Evolutionary conservation across 2,329 filamentous ascomycete species (phyloP).

Genomic region (Alternaria sp.): DNA sequence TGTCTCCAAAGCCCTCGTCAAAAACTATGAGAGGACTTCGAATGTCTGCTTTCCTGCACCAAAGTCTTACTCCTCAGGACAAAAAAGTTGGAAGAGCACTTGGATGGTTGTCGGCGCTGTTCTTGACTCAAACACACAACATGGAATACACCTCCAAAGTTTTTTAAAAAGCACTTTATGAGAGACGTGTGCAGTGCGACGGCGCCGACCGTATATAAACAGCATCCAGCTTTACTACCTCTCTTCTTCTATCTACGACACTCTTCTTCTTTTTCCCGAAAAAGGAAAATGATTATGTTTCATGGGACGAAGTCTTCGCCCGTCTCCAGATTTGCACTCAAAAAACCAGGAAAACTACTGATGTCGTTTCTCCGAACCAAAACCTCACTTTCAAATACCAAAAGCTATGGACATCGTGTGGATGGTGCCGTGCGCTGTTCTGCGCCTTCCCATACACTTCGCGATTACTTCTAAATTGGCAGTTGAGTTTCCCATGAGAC

Average conservation of each 20-base stretch:
- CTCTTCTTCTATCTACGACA: not conserved
- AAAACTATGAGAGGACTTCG: too few relatives aligned
- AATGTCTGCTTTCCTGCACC: not conserved
- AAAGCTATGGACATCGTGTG: fast-evolving
- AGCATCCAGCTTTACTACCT: not conserved
- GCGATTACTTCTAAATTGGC: not conserved
- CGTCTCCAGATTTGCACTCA: not conserved
- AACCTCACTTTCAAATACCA: not conserved
- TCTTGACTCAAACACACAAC: fast-evolving
- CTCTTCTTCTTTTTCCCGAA: not conserved
- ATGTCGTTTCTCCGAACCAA: not conserved
- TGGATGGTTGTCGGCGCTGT: not conserved
- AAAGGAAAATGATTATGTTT: too few relatives aligned
- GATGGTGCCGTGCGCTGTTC: not conserved
- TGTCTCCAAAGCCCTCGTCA: too few relatives aligned
- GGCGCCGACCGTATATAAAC: not conserved
- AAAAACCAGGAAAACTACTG: not conserved
- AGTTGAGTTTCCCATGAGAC: not conserved
- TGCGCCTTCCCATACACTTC: not conserved
- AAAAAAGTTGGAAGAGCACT: fast-evolving
- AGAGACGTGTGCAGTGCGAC: not conserved
- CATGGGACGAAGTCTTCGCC: not conserved
- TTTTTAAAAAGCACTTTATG: not conserved
- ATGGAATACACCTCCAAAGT: not conserved
- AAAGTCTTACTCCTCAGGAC: not conserved